phyloP scores from a whole-genome alignment of 495 filamentous ascomycete genomes.

The Sordaria brevicollis region DNA sequence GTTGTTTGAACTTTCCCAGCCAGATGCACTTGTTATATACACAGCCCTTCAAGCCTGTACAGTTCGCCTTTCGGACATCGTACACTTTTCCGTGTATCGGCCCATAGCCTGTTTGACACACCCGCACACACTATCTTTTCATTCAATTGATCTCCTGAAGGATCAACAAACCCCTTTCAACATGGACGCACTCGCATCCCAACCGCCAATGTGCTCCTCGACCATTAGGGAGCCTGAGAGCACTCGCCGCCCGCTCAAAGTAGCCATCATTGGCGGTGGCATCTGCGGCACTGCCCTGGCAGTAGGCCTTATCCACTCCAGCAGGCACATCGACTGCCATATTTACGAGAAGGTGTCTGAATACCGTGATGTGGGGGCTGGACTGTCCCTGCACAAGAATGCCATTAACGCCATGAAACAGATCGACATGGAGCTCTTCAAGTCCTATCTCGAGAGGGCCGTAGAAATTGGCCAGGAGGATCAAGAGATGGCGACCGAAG shows the following conservation, averaged over 20 bases:
- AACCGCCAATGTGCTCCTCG: background rate
- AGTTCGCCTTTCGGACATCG: background rate
- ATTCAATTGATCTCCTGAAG: background rate
- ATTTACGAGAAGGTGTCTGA: constrained; percentile 22
- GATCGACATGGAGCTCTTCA: constrained; percentile 20
- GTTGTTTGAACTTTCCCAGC: background rate
- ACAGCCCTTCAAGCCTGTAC: background rate
- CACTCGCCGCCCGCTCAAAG: constrained; percentile 5
- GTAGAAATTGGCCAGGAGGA: constrained; percentile 20
- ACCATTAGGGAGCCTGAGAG: background rate
- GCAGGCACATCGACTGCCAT: constrained; percentile 21
- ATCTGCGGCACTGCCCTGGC: constrained; percentile 28
- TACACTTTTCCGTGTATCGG: background rate
- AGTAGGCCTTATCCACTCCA: constrained; percentile 19
- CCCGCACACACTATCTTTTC: background rate
- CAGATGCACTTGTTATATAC: background rate
- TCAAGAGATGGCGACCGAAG: constrained; percentile 24
- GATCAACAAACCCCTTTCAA: background rate
- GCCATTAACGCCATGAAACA: constrained; percentile 27
- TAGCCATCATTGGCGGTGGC: constrained; percentile 28
- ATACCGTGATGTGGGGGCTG: constrained; percentile 28
- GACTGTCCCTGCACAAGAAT: constrained; percentile 28
- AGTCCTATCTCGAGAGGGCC: constrained; percentile 27
- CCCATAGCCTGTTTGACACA: background rate
- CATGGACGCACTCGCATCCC: background rate